A percentile compares a stretch with the other conserved stretches of the same genome.
Conservation (phyloP, 78 protist species). For the Polysphondylium violaceum region DNA sequence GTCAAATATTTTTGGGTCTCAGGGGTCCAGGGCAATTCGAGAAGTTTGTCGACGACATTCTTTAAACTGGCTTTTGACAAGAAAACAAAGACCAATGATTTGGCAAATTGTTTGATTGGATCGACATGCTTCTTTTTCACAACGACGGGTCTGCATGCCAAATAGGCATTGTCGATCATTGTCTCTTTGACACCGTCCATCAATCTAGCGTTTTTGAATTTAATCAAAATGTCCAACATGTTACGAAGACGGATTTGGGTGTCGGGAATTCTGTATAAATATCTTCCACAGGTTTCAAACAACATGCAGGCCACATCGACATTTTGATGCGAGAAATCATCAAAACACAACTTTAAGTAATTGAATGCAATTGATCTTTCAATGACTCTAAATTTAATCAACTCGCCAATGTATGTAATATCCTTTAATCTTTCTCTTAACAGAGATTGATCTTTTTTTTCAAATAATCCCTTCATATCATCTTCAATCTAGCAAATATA, state of each 20-base stretch:
- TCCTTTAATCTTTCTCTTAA: slow-evolving; percentile 36
- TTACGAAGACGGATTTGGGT: slow-evolving; percentile 69
- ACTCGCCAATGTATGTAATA: slow-evolving; percentile 80
- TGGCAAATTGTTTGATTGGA: slow-evolving; percentile 53
- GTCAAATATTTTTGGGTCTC: slow-evolving; percentile 9
- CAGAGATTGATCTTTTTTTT: slow-evolving; percentile 55
- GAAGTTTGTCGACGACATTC: slow-evolving; percentile 45
- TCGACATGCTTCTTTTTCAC: slow-evolving; percentile 10
- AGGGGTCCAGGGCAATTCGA: slow-evolving; percentile 61
- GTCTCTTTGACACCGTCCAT: slow-evolving; percentile 65
- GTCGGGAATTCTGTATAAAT: slow-evolving; percentile 77
- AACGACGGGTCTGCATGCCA: slow-evolving; percentile 18
- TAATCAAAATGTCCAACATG: slow-evolving; percentile 79
- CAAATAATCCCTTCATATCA: slow-evolving; percentile 47
- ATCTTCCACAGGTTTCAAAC: slow-evolving; percentile 89
- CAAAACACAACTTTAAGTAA: slow-evolving; percentile 71
- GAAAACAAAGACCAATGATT: slow-evolving; percentile 34
- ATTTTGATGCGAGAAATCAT: slow-evolving; percentile 83
- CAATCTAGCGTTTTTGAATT: slow-evolving; percentile 70
- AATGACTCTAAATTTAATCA: slow-evolving; percentile 79
- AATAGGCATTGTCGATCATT: slow-evolving; percentile 75
- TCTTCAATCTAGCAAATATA: slow-evolving; percentile 44
- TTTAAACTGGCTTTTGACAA: slow-evolving; percentile 11
- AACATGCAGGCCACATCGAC: slow-evolving; percentile 82
- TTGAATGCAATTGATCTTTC: slow-evolving; percentile 59